Base-by-base conservation (phyloP, 2,329 filamentous ascomycete genomes). In the Calonectria pseudoreteaudii region DNA sequence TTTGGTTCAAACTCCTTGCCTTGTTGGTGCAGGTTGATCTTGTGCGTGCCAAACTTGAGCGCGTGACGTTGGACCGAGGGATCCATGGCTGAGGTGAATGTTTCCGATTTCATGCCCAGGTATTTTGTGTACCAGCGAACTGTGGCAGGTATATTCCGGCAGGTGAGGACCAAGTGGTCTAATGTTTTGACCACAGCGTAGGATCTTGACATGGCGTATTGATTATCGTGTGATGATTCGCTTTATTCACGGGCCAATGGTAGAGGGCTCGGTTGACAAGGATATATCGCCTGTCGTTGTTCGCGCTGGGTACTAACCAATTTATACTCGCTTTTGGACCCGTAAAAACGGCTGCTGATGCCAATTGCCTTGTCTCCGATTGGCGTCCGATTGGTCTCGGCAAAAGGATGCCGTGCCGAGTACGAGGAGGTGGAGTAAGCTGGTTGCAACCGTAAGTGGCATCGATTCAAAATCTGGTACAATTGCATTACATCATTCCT, bases 161-260 rank as follows among this genome's bases (percentile, higher is more conserved):
- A 90, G 1, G 91, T 93, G 23, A 93, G 85, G 73, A 93, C 91
- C 11, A 93, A 82, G 76, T 93, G 91, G 81, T 93, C 91, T 18
- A 93, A 84, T 11, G 89, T 87, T 66, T 83, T 86, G 73, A 87
- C 84, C 30, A 80, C 68, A 0, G 58, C 68, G 13, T 58, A 53
- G 23, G 66, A n/a, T 20, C 23, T 44, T 1, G 66, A 41, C 66
- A 68, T 68, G 60, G 34, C 28, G 56, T n/a, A 14, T 14, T 3
- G 13, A 41, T 4, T 52, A 26, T 38, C 14, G 60, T 28, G 30
- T 4, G 60, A 34, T 11, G 26, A 65, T 34, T 11, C 31, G 30
- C 28, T 18, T 16, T 2, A 18, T 60, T 38, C n/a, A 41, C 56
- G 6, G 2, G 0, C 6, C 36, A 20, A 41, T 41, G 16, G 56